phyloP scores from a whole-genome alignment of 2,329 filamentous ascomycete genomes.

The Dactylellina cionopaga region DNA sequence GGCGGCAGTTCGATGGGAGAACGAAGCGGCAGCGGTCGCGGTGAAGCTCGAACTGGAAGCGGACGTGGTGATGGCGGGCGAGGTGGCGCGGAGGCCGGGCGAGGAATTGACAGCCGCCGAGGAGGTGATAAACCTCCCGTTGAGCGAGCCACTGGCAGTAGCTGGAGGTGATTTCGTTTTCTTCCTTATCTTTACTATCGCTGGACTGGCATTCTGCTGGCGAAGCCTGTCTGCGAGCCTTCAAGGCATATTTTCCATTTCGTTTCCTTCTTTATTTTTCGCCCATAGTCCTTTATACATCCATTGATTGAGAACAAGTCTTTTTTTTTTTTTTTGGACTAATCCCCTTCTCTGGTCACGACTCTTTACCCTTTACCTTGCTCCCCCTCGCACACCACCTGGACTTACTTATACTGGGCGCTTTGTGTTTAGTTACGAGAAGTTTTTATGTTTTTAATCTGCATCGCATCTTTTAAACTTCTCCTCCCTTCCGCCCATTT shows the following conservation, averaged over 20 bases:
- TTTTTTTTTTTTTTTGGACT: slow-evolving; percentile 4
- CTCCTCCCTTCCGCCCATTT: slow-evolving; percentile 16
- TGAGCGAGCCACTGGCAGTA: slow-evolving; percentile 37
- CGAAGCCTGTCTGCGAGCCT: neutral
- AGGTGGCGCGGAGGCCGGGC: slow-evolving; percentile 22
- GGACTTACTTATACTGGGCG: slow-evolving; percentile 21
- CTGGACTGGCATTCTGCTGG: neutral
- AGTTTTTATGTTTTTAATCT: slow-evolving; percentile 42
- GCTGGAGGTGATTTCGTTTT: slow-evolving; percentile 39
- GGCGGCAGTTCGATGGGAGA: slow-evolving; percentile 42
- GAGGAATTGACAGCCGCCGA: slow-evolving; percentile 41
- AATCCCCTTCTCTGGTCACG: neutral
- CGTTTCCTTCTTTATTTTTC: slow-evolving; percentile 5
- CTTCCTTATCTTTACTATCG: neutral
- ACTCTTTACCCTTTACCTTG: neutral
- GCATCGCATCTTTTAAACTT: slow-evolving; percentile 30
- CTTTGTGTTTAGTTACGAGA: slow-evolving; percentile 13
- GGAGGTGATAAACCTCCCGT: slow-evolving; percentile 42
- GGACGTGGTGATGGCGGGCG: slow-evolving; percentile 37
- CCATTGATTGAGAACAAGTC: neutral
- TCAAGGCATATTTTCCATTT: slow-evolving; percentile 13
- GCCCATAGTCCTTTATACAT: neutral
- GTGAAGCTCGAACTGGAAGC: slow-evolving; percentile 15
- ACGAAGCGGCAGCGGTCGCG: slow-evolving; percentile 29
- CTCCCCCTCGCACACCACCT: slow-evolving; percentile 1